Evolutionary conservation across 495 filamentous ascomycete genomes (phyloP).

Genomic region (Xylaria longipes): DNA sequence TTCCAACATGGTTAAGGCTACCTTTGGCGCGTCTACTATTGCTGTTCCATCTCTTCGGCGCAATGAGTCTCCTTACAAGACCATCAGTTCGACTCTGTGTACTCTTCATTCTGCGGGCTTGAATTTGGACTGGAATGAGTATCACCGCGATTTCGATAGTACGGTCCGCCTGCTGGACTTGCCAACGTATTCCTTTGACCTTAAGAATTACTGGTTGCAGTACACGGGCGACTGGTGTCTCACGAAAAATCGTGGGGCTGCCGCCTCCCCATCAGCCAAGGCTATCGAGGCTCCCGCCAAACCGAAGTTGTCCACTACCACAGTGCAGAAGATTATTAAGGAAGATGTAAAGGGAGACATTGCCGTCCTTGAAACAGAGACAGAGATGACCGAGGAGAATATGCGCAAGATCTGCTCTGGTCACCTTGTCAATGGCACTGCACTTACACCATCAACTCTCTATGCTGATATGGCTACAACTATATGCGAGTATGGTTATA

Average conservation of each 20-base stretch:
- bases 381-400: slow-evolving; percentile 67
- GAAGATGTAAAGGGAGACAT: slow-evolving; percentile 61
- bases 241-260: slow-evolving; percentile 71
- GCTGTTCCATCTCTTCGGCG: slow-evolving; percentile 63
- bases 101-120: slow-evolving; percentile 69
- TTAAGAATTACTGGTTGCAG: slow-evolving; percentile 84
- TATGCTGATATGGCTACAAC: slow-evolving; percentile 84
- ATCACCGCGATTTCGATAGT: slow-evolving; percentile 71
- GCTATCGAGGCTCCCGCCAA: slow-evolving; percentile 56
- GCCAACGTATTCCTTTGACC: slow-evolving; percentile 78
- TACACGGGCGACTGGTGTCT: slow-evolving; percentile 74
- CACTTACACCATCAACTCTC: slow-evolving; percentile 62
- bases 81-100: slow-evolving; percentile 63
- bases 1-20: slow-evolving; percentile 71
- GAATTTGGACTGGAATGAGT: slow-evolving; percentile 78
- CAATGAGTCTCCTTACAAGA: slow-evolving; percentile 67
- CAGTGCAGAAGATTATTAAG: slow-evolving; percentile 61
- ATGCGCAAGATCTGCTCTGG: slow-evolving; percentile 68
- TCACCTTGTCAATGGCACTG: slow-evolving; percentile 73
- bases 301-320: slow-evolving; percentile 56
- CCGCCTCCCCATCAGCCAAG: slow-evolving; percentile 50
- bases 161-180: slow-evolving; percentile 68
- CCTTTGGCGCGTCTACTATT: slow-evolving; percentile 61
- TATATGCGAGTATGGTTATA: slow-evolving; percentile 70
- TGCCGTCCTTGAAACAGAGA: slow-evolving; percentile 66